These are phyloP conservation scores for Populus alba DNA, from an alignment of 345 rosid genomes.

Conservation along the genomic window DNA sequence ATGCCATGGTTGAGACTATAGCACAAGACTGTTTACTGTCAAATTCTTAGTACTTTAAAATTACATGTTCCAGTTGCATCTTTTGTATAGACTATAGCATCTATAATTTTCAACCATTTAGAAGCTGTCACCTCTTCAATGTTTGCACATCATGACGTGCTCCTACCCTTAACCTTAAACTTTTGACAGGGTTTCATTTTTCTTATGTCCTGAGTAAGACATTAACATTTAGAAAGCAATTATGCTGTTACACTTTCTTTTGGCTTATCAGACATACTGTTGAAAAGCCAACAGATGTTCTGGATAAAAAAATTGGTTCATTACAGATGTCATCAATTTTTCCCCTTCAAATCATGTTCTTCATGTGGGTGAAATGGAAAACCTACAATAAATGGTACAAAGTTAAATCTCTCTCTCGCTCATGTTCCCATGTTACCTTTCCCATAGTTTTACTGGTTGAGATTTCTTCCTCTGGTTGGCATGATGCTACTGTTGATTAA, in stretches of 20 bases:
- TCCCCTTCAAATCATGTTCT: background rate
- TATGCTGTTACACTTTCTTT: background rate
- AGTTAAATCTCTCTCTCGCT: background rate
- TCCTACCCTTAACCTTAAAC: background rate
- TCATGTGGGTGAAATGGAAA: background rate
- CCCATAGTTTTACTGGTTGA: background rate
- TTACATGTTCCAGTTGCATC: too few relatives aligned
- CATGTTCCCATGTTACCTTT: background rate
- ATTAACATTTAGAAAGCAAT: background rate
- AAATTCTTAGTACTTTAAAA: too few relatives aligned
- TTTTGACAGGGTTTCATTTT: background rate
- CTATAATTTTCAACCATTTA: too few relatives aligned
- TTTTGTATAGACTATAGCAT: too few relatives aligned
- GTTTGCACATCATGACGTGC: too few relatives aligned
- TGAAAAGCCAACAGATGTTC: background rate
- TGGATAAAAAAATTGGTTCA: background rate
- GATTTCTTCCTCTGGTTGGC: background rate
- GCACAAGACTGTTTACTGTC: too few relatives aligned
- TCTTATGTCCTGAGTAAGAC: background rate
- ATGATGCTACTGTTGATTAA: conserved; percentile 18
- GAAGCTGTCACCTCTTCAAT: too few relatives aligned
- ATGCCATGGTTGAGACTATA: too few relatives aligned
- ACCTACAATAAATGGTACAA: background rate
- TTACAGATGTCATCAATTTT: background rate
- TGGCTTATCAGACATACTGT: background rate